These are phyloP conservation scores for Ampelocalamus luodianensis DNA, from an alignment of 176 grass and related monocot species.

Conservation along the genomic window DNA sequence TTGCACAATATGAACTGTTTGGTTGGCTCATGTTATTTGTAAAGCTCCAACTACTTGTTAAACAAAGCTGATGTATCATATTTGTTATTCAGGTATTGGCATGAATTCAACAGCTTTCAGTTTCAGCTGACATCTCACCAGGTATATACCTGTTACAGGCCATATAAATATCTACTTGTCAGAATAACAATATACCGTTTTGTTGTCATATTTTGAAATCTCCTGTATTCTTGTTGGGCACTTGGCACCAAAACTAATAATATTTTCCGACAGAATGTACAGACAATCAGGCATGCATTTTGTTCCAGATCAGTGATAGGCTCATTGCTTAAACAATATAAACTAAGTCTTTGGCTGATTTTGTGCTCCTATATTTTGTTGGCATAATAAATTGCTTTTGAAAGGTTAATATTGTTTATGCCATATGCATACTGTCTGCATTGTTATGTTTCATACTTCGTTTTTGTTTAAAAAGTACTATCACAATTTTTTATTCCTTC, in stretches of 20 bases:
- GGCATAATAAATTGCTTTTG: not conserved
- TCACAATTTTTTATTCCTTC: conserved; percentile 22
- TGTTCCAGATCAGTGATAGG: conserved; percentile 27
- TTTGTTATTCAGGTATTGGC: conserved; percentile 83
- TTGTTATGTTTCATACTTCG: not conserved
- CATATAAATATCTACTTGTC: not conserved
- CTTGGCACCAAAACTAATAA: not conserved
- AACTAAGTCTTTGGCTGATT: not conserved
- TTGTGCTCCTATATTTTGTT: conserved; percentile 24
- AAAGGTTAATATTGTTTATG: not conserved
- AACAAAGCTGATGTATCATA: conserved; percentile 32
- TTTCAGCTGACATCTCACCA: conserved; percentile 96
- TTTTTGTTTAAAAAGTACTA: not conserved
- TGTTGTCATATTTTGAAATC: conserved; percentile 19
- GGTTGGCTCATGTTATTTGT: conserved; percentile 8
- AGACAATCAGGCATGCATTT: conserved; percentile 30
- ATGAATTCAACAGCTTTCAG: conserved; percentile 98
- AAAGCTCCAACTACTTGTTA: conserved; percentile 11
- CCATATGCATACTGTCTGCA: not conserved
- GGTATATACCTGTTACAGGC: conserved; percentile 57
- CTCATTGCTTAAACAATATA: conserved; percentile 28
- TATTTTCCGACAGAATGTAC: not conserved
- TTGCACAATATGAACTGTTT: not conserved
- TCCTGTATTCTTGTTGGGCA: not conserved
- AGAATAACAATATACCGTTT: conserved; percentile 7